Evolutionary conservation across 495 filamentous ascomycete species (phyloP).

Genomic region (Xylaria acuta): DNA sequence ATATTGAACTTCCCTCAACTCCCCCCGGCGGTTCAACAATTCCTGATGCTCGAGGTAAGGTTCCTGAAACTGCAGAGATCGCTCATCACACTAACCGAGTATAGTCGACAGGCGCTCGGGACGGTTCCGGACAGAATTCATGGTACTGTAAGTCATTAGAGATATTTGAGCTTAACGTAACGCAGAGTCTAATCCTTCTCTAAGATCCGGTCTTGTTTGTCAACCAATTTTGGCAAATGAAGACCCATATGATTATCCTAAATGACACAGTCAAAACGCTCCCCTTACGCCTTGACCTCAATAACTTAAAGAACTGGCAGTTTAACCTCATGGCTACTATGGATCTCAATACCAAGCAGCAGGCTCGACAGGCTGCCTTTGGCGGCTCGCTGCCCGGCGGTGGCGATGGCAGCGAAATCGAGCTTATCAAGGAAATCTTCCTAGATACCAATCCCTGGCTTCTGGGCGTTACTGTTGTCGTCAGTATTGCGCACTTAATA

Average conservation of each 20-base stretch:
- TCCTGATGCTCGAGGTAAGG: slow-evolving; percentile 71
- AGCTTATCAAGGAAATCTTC: slow-evolving; percentile 93
- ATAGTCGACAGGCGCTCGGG: slow-evolving; percentile 67
- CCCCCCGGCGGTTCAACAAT: slow-evolving; percentile 77
- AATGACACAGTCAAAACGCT: slow-evolving; percentile 89
- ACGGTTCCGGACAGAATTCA: slow-evolving; percentile 82
- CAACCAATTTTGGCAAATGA: slow-evolving; percentile 98
- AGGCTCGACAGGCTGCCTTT: slow-evolving; percentile 68
- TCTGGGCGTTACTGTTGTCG: slow-evolving; percentile 79
- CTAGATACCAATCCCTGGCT: slow-evolving; percentile 94
- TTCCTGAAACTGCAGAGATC: slow-evolving; percentile 10
- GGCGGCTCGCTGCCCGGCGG: slow-evolving; percentile 68
- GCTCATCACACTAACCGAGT: slow-evolving; percentile 25
- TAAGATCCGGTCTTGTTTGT: slow-evolving; percentile 77
- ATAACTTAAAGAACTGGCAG: slow-evolving; percentile 88
- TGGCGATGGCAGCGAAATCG: slow-evolving; percentile 73
- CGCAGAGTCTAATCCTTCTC: slow-evolving; percentile 10
- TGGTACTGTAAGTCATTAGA: slow-evolving; percentile 78
- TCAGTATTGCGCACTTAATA: slow-evolving; percentile 88
- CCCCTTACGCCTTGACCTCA: slow-evolving; percentile 83
- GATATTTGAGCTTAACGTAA: background rate
- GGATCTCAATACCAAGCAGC: slow-evolving; percentile 85
- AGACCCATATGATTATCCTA: slow-evolving; percentile 85
- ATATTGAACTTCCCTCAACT: slow-evolving; percentile 66
- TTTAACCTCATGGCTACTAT: slow-evolving; percentile 83